Evolutionary conservation across 2,329 filamentous ascomycete species (phyloP), one percentile per base, ranked within the genome.

Genomic region (Clarireedia paspali): DNA sequence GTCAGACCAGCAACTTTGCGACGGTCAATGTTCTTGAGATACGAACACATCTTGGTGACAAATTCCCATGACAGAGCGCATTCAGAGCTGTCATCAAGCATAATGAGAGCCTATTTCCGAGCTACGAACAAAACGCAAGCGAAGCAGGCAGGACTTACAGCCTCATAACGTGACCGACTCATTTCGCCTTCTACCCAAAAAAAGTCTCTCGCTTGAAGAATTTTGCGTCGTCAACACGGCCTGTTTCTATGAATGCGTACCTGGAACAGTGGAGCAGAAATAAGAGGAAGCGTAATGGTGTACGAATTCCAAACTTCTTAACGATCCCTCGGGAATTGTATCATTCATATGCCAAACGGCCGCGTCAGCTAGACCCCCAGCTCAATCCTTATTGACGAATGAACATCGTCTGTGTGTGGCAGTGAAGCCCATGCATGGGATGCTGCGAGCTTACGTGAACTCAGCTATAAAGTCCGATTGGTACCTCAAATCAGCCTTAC

Each of bases 91-190:
- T n/a, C 15, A 40, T 40, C 14, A 15, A 17, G 38, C 10, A 20
- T 17, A 45, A 45, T 3, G 20, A 12, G 9, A 9, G 12, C 38
- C 38, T n/a, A 40, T 40, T n/a, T 17, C 39, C 17, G n/a, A 26
- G n/a, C 15, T 24, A 39, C 15, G 9, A 24, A 5, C 36, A 54
- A 30, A 23, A 12, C 12, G 15, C 7, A 42, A 48, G 27, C 14
- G 17, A 54, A 17, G 2, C 20, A 44, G 20, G 1, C 23, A 26
- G 6, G 38, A 62, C 63, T 53, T 57, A 66, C 64, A 5, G 60
- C 52, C 47, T 67, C 63, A 50, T 66, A 67, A 38, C 63, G 57
- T 40, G 60, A 51, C 3, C 63, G 58, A 59, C 47, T 64, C 64
- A 66, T 66, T 26, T 46, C 42, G 14, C 20, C 4, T 46, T 23